Evolutionary conservation across 768 basidiomycete species (phyloP).

Genomic region (Pleurotus ostreatus): DNA sequence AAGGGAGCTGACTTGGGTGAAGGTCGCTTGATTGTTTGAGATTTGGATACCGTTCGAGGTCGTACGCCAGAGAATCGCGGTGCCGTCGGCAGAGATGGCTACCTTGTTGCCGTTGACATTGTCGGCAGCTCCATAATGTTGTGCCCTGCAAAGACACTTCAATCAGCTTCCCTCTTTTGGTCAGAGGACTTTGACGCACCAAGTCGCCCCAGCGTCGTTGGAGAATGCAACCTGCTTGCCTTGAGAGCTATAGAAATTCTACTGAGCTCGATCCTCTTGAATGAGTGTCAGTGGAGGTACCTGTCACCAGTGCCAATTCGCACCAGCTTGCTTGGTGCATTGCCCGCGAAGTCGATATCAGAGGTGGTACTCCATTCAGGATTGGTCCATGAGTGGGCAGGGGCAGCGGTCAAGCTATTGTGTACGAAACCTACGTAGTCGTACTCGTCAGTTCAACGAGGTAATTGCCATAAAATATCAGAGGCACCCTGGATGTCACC

Average conservation of each 20-base stretch:
- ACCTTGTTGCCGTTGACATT: constrained; percentile 41
- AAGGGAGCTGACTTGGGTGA: constrained; percentile 45
- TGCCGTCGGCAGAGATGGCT: constrained; percentile 48
- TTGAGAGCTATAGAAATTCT: constrained; percentile 23
- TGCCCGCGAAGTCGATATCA: constrained; percentile 41
- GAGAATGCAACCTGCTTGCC: constrained; percentile 58
- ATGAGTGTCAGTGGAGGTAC: constrained; percentile 16
- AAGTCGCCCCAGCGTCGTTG: constrained; percentile 47
- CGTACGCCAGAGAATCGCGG: constrained; percentile 57
- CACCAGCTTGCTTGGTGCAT: constrained; percentile 33
- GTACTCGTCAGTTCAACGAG: too few species aligned
- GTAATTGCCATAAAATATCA: too few species aligned
- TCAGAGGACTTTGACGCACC: constrained; percentile 24
- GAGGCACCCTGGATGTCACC: constrained; percentile 31
- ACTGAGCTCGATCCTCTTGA: background rate
- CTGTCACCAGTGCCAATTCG: constrained; percentile 45
- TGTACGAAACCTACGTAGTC: constrained; percentile 28
- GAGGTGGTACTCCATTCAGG: constrained; percentile 31
- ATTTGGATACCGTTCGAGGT: constrained; percentile 44
- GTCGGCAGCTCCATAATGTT: constrained; percentile 51
- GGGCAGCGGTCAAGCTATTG: constrained; percentile 27
- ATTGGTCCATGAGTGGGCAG: constrained; percentile 25
- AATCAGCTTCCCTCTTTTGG: background rate
- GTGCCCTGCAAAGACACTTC: constrained; percentile 26
- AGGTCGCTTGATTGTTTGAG: constrained; percentile 45